A percentile compares a stretch with the other conserved stretches of the same genome.
Conservation (phyloP, 192 early-diverging fungal genomes). For the Backusella mclennaniae region DNA sequence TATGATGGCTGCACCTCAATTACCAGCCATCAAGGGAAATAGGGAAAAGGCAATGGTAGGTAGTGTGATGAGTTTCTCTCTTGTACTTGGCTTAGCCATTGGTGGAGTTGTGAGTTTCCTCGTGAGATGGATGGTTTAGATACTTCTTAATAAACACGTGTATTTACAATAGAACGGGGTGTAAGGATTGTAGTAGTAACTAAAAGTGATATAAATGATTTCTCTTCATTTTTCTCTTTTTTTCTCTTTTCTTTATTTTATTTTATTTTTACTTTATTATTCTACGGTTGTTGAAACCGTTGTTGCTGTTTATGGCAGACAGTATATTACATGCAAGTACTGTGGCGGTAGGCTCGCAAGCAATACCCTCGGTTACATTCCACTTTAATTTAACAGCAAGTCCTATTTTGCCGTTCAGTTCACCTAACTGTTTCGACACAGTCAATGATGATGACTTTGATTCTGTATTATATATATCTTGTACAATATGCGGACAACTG, state of each 20-base stretch:
- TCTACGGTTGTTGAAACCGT: neutral
- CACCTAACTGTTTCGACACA: neutral
- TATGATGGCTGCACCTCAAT: slow-evolving; percentile 60
- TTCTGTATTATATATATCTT: neutral
- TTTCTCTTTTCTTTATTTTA: neutral
- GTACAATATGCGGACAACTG: neutral
- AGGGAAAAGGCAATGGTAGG: slow-evolving; percentile 51
- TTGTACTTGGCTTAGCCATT: slow-evolving; percentile 65
- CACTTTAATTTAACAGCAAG: neutral
- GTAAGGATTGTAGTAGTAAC: neutral
- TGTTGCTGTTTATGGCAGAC: neutral
- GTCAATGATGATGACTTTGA: neutral
- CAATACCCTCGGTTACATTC: neutral
- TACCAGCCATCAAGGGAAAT: slow-evolving; percentile 16
- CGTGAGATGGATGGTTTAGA: slow-evolving; percentile 36
- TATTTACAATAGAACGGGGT: slow-evolving; percentile 7
- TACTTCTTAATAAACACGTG: neutral
- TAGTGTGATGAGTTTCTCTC: slow-evolving; percentile 63
- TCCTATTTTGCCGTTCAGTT: neutral
- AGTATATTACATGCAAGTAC: neutral
- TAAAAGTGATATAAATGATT: neutral
- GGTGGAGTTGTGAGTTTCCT: slow-evolving; percentile 61
- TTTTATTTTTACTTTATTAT: neutral
- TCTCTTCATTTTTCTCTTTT: neutral
- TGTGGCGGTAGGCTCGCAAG: neutral